Conservation (phyloP, 2,329 filamentous ascomycete genomes). For the Hypomyces perniciosus region DNA sequence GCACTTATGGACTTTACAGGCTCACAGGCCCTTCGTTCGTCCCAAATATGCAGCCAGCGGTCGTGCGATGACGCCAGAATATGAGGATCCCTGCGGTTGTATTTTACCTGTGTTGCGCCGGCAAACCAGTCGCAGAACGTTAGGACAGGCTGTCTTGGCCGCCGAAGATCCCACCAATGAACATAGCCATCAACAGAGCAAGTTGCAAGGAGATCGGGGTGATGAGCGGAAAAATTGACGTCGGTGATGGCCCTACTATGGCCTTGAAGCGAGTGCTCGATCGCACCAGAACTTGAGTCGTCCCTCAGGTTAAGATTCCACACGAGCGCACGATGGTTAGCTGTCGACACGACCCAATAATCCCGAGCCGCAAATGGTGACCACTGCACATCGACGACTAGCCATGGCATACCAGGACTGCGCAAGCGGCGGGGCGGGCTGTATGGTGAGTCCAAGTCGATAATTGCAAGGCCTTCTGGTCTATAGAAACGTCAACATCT, state of each 20-base stretch:
- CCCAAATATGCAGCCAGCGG: conserved; percentile 82
- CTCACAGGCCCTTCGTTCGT: conserved; percentile 70
- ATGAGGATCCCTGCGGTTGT: conserved; percentile 80
- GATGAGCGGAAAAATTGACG: conserved; percentile 91
- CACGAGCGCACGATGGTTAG: conserved; percentile 88
- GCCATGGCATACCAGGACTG: conserved; percentile 83
- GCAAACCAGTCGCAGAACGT: conserved; percentile 92
- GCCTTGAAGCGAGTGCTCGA: conserved; percentile 82
- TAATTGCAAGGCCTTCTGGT: conserved; percentile 81
- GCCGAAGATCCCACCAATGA: conserved; percentile 83
- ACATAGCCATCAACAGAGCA: conserved; percentile 92
- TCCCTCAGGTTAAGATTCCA: conserved; percentile 84
- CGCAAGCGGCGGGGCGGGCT: conserved; percentile 76
- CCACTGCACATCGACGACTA: conserved; percentile 95
- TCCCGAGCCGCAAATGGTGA: conserved; percentile 85
- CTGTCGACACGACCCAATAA: conserved; percentile 91
- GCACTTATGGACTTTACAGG: conserved; percentile 81
- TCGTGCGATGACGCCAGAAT: conserved; percentile 89
- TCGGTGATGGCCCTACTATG: conserved; percentile 86
- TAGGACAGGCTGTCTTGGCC: conserved; percentile 64
- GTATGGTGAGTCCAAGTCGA: conserved; percentile 85
- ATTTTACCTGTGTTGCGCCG: conserved; percentile 92
- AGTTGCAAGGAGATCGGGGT: conserved; percentile 82
- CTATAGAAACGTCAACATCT: conserved; percentile 29
- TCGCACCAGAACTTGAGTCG: conserved; percentile 62